Conservation (phyloP, 1,284 basidiomycete genomes). For the Rhodotorula sp. region DNA sequence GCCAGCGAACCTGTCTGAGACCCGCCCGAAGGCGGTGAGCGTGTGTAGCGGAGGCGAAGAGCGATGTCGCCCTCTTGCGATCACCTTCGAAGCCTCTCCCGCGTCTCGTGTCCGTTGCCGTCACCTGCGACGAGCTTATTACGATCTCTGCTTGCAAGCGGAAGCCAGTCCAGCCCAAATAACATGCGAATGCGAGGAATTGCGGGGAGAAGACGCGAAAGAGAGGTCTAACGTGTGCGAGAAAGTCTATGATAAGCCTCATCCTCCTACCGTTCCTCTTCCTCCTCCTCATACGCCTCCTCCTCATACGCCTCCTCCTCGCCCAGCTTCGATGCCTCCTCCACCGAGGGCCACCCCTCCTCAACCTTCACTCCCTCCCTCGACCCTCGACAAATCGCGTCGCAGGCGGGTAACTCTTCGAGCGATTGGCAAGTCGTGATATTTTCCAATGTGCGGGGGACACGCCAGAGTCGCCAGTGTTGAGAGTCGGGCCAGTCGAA, state of each 20-base stretch:
- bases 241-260: no score
- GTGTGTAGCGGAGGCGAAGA: not conserved
- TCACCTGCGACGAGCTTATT: no score
- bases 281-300: not conserved
- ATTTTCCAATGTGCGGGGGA: not conserved
- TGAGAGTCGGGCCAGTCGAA: conserved; percentile 1
- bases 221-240: no score
- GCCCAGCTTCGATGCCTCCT: not conserved
- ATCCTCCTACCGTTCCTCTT: no score
- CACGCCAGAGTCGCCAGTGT: conserved; percentile 13
- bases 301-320: not conserved
- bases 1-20: not conserved
- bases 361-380: conserved; percentile 1
- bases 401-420: conserved; percentile 17
- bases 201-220: no score
- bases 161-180: no score
- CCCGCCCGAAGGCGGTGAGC: not conserved
- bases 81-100: no score
- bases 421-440: conserved; percentile 17
- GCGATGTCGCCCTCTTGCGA: no score
- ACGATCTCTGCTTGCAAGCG: no score
- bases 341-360: not conserved
- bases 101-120: no score
- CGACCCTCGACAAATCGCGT: conserved; percentile 22
- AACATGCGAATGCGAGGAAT: no score